A percentile compares a stretch with the other conserved stretches of the same genome.
Evolutionary conservation across 768 basidiomycete genomes (phyloP).

Genomic region (Dendrothele bispora): DNA sequence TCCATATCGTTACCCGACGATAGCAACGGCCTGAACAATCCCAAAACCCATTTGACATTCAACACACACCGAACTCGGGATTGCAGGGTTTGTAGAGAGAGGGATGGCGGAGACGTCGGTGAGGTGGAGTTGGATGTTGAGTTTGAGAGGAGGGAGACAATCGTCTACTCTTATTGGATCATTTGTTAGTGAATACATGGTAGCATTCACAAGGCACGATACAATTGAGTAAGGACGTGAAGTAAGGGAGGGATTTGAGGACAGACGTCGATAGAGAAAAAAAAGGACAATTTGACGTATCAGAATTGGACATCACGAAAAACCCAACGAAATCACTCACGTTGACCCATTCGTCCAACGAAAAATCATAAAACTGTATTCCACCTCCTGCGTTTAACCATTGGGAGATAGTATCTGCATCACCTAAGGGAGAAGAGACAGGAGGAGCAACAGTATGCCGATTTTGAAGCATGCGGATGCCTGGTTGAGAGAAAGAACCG

Average conservation of each 20-base stretch:
- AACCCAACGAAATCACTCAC: conserved; percentile 11
- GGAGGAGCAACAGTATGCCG: conserved; percentile 18
- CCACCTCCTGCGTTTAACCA: conserved; percentile 27
- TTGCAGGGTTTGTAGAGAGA: conserved; percentile 17
- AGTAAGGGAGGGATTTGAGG: not conserved
- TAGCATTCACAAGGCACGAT: too few species aligned
- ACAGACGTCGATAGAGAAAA: not conserved
- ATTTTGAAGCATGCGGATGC: conserved; percentile 11
- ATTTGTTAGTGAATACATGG: too few species aligned
- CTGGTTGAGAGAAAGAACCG: conserved; percentile 17
- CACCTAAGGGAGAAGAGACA: too few species aligned
- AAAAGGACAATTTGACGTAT: not conserved
- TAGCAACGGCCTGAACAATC: conserved; percentile 8
- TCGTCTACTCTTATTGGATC: too few species aligned
- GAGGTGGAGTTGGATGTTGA: too few species aligned
- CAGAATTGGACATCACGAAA: too few species aligned
- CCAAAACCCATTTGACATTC: conserved; percentile 23
- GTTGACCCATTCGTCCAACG: conserved; percentile 17
- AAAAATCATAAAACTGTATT: conserved; percentile 23
- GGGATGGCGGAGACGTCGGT: conserved; percentile 17
- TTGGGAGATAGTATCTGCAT: conserved; percentile 23
- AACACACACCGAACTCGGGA: conserved; percentile 18
- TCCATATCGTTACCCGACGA: too few species aligned
- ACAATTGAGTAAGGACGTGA: too few species aligned
- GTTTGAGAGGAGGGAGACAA: too few species aligned